Base-by-base conservation (phyloP, 306 rosid genomes). In the Sphenostylis stenocarpa region DNA sequence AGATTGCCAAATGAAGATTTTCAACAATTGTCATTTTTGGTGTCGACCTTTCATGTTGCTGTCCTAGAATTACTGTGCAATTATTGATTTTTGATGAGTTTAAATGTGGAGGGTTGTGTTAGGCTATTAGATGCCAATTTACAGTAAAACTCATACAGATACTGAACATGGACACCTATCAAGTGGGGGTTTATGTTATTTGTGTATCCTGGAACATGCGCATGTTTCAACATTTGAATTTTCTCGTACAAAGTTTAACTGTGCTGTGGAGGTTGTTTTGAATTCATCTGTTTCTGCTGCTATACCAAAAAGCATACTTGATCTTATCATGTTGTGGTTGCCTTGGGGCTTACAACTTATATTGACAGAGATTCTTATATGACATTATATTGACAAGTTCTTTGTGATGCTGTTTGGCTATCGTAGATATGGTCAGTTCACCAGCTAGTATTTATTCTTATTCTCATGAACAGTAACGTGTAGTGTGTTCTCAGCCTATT, bases 391-490 rank as follows among this genome's bases (percentile, higher is more conserved):
- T 47, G 48, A 19, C 17, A 58, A 52, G 48, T 36, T 56, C 64
- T 61, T 38, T 13, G 26, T 69, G 64, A 66, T 80, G 80, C 57
- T 34, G 36, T 74, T 74, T 57, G 80, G 43, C 48, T 28, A 17
- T 68, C 34, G 6, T 51, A n/a, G 64, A 36, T 31, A 28, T 5
- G 48, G 41, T 68, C 38, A 29, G 15, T 70, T 66, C 36, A 67
- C 67, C 29, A 2, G 28, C 61, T 34, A 68, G 34, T 24, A 39
- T 38, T 68, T 31, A 74, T 38, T 60, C 72, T 20, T 51, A 36
- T 38, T 39, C 21, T 11, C 23, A 47, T 48, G 45, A 31, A 7
- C 23, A 56, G 33, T 44, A 64, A 47, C 58, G 67, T 74, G 71
- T 19, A 19, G 20, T 23, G 19, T 20, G 5, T 74, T 56, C 36